Percentiles rank a stretch among this genome's conserved stretches.
Evolutionary conservation across 306 rosid species (phyloP).

Genomic region (Cajanus cajan): DNA sequence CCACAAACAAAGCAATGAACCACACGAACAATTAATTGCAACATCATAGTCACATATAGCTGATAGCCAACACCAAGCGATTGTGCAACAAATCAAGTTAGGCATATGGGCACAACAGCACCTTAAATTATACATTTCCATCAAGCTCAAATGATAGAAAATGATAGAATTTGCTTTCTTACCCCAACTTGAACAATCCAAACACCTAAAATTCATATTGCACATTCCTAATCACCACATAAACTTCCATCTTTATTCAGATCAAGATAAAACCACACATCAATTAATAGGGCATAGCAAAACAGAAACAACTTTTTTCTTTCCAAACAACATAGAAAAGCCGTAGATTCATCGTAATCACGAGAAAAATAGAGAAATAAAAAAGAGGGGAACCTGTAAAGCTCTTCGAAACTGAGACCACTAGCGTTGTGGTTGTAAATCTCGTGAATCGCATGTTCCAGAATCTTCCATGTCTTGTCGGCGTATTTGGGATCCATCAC

Average conservation of each 20-base stretch:
- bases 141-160: background rate
- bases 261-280: background rate
- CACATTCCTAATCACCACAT: background rate
- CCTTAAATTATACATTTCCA: background rate
- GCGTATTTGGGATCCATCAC: conserved; percentile 96
- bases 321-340: background rate
- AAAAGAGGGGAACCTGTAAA: conserved; percentile 64
- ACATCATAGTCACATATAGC: background rate
- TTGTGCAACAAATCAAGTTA: background rate
- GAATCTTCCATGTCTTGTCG: conserved; percentile 90
- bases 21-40: background rate
- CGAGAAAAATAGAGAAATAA: background rate
- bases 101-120: background rate
- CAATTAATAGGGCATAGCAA: background rate
- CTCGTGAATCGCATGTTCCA: conserved; percentile 91
- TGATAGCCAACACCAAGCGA: background rate
- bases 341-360: background rate
- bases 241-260: background rate
- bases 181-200: conserved; percentile 11
- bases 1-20: background rate
- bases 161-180: background rate
- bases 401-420: conserved; percentile 96
- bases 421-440: conserved; percentile 96
- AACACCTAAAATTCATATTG: background rate
- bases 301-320: background rate